These are phyloP conservation scores for Grifola frondosa DNA, from an alignment of 1,284 basidiomycete species.

Conservation along the genomic window DNA sequence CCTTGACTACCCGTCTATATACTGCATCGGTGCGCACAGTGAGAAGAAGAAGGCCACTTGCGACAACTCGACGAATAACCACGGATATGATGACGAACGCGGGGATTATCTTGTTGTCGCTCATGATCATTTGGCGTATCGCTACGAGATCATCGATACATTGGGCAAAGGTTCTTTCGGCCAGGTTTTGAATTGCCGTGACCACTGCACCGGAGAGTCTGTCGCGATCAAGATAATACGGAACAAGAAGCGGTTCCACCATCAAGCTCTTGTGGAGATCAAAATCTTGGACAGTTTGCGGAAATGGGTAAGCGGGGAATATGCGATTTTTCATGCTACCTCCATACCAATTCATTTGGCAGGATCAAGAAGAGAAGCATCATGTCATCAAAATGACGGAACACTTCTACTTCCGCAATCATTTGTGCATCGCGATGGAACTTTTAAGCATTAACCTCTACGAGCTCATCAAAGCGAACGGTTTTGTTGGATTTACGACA, in stretches of 20 bases:
- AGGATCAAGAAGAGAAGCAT: slow-evolving; percentile 97
- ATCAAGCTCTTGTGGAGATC: slow-evolving; percentile 97
- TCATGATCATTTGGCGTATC: slow-evolving; percentile 93
- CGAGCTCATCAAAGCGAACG: slow-evolving; percentile 99
- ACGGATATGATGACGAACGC: slow-evolving; percentile 97
- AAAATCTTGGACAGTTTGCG: slow-evolving; percentile 96
- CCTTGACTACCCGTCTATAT: slow-evolving; percentile 83
- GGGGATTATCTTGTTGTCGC: slow-evolving; percentile 94
- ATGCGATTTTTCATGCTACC: not conserved
- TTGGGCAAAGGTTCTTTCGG: slow-evolving; percentile 99
- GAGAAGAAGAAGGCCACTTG: slow-evolving; percentile 78
- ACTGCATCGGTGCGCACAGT: slow-evolving; percentile 79
- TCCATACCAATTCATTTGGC: slow-evolving; percentile 6
- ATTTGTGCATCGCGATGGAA: slow-evolving; percentile 98
- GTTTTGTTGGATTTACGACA: slow-evolving; percentile 96
- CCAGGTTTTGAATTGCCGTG: slow-evolving; percentile 94
- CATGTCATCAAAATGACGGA: slow-evolving; percentile 99
- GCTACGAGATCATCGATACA: slow-evolving; percentile 91
- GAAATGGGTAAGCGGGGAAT: slow-evolving; percentile 77
- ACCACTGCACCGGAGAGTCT: slow-evolving; percentile 94
- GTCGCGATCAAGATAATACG: slow-evolving; percentile 99
- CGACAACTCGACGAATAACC: slow-evolving; percentile 83
- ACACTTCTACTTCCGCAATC: slow-evolving; percentile 97
- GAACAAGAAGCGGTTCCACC: slow-evolving; percentile 99
- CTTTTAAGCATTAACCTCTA: slow-evolving; percentile 98